Percentiles rank a stretch among this genome's conserved stretches.
phyloP scores from a whole-genome alignment of 228 moss, liverwort and hornwort species.

The Sphagnum magellanicum region DNA sequence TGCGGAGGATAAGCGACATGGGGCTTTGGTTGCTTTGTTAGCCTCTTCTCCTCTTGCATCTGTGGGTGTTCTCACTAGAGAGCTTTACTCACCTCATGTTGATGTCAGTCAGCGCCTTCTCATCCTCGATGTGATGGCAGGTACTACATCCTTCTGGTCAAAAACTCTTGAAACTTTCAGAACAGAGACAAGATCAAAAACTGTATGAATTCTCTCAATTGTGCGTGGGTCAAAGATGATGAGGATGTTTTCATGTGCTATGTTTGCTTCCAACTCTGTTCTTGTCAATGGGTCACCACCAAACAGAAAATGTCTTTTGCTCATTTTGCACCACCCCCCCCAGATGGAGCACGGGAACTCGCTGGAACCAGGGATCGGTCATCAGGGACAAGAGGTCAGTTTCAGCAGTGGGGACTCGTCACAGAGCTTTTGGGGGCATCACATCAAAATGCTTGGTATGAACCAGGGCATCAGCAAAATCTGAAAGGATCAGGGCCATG shows the following conservation, averaged over 20 bases:
- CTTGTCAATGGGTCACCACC: no score
- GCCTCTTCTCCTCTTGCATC: conserved; percentile 71
- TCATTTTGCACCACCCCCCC: no score
- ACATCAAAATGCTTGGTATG: conserved; percentile 32
- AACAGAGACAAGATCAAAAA: not conserved
- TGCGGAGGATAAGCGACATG: conserved; percentile 60
- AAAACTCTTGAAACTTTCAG: not conserved
- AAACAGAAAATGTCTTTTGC: no score
- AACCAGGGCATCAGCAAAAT: conserved; percentile 36
- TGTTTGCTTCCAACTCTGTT: no score
- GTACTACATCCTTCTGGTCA: conserved; percentile 20
- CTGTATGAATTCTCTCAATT: no score
- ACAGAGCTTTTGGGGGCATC: conserved; percentile 30
- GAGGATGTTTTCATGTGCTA: not conserved
- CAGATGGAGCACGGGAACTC: conserved; percentile 78
- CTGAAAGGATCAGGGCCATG: conserved; percentile 72
- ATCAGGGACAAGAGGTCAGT: conserved; percentile 14
- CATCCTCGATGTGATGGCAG: conserved; percentile 84
- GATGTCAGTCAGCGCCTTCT: conserved; percentile 90
- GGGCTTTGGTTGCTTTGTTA: conserved; percentile 77
- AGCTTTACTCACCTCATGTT: conserved; percentile 81
- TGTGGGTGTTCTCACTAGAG: conserved; percentile 55
- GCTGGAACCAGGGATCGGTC: conserved; percentile 41
- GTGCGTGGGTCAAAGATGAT: no score
- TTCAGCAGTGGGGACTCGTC: conserved; percentile 20